Conservation (phyloP, 2,329 filamentous ascomycete species). For the Fusarium nanum region DNA sequence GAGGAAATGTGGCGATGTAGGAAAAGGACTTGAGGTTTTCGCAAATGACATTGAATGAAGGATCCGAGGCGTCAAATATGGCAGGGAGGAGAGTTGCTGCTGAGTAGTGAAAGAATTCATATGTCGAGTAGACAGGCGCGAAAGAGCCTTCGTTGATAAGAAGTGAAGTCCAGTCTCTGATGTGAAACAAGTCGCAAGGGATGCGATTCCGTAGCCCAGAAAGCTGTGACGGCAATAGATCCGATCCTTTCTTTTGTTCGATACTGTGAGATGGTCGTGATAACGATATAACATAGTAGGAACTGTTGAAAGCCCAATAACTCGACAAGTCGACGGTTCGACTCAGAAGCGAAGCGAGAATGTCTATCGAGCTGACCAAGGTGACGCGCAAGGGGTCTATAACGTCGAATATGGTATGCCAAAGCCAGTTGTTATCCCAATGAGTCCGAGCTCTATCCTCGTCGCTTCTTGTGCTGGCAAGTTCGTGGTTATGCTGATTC, state of each 20-base stretch:
- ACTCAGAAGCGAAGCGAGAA: slow-evolving; percentile 70
- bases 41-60: slow-evolving; percentile 52
- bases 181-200: slow-evolving; percentile 62
- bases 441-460: slow-evolving; percentile 23
- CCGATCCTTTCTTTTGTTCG: not conserved
- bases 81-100: slow-evolving; percentile 71
- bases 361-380: slow-evolving; percentile 70
- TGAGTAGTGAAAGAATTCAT: slow-evolving; percentile 75
- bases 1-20: slow-evolving; percentile 76
- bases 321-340: slow-evolving; percentile 67
- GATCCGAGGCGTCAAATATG: slow-evolving; percentile 58
- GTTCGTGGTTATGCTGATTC: not conserved
- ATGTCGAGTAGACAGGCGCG: slow-evolving; percentile 75
- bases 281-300: slow-evolving; percentile 69
- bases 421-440: slow-evolving; percentile 61
- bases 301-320: slow-evolving; percentile 72
- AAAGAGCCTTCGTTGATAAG: slow-evolving; percentile 81
- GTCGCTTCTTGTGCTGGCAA: slow-evolving; percentile 34
- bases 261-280: slow-evolving; percentile 46
- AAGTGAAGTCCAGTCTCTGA: slow-evolving; percentile 73
- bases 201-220: slow-evolving; percentile 25
- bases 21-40: slow-evolving; percentile 61
- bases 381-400: slow-evolving; percentile 66
- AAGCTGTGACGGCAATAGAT: slow-evolving; percentile 25
- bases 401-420: slow-evolving; percentile 65